Conservation (phyloP, 2,329 filamentous ascomycete genomes). For the Pestalotiopsis sp. region DNA sequence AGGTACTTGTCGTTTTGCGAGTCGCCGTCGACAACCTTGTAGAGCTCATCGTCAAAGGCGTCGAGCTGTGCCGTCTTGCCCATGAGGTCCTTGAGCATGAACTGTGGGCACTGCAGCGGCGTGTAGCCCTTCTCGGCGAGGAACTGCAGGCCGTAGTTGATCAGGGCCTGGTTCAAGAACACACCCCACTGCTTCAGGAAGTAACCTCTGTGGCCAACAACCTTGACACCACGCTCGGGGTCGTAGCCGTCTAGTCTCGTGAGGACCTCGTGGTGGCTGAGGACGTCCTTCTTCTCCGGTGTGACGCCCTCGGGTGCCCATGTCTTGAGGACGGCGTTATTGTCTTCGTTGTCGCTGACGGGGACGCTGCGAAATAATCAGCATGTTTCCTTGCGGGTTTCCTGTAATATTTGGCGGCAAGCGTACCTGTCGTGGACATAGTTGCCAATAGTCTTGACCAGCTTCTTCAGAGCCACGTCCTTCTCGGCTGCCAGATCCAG, state of each 20-base stretch:
- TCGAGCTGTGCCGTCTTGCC: slow-evolving; percentile 97
- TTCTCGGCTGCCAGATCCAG: slow-evolving; percentile 77
- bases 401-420: slow-evolving; percentile 29
- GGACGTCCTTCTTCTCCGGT: slow-evolving; percentile 73
- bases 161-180: slow-evolving; percentile 87
- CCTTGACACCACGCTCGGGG: slow-evolving; percentile 87
- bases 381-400: slow-evolving; percentile 18
- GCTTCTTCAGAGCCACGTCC: slow-evolving; percentile 71
- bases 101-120: slow-evolving; percentile 83
- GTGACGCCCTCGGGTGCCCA: slow-evolving; percentile 80
- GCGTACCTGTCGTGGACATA: slow-evolving; percentile 74
- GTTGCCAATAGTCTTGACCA: slow-evolving; percentile 86
- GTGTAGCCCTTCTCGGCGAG: slow-evolving; percentile 80
- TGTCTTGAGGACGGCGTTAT: slow-evolving; percentile 76
- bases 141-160: slow-evolving; percentile 95
- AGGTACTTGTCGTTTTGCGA: slow-evolving; percentile 84
- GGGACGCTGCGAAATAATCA: slow-evolving; percentile 20
- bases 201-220: slow-evolving; percentile 93
- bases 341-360: slow-evolving; percentile 56
- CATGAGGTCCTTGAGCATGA: slow-evolving; percentile 96
- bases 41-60: slow-evolving; percentile 96
- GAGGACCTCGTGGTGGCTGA: slow-evolving; percentile 95
- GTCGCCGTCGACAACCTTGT: slow-evolving; percentile 91
- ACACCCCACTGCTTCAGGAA: slow-evolving; percentile 89
- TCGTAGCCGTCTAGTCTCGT: slow-evolving; percentile 89